Conservation (phyloP, 2,329 filamentous ascomycete genomes). For the Paecilomyces sp. region DNA sequence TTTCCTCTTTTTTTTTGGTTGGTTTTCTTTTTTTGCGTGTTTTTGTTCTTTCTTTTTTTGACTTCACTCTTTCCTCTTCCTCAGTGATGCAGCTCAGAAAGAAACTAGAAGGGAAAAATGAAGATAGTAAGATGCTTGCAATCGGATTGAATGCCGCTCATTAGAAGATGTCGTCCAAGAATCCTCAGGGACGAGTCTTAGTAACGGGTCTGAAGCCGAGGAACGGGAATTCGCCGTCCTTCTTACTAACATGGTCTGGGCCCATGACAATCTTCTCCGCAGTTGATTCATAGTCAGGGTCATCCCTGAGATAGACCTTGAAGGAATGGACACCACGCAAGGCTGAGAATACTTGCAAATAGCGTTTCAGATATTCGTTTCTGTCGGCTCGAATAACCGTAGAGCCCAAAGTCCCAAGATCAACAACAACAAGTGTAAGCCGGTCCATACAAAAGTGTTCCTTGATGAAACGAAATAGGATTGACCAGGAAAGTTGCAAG, state of each 20-base stretch:
- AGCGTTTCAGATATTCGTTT: conserved; percentile 11
- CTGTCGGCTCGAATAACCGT: background rate
- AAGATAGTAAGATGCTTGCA: background rate
- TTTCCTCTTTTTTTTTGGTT: no score
- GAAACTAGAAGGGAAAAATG: background rate
- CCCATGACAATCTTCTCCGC: conserved; percentile 12
- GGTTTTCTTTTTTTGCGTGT: no score
- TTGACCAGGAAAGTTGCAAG: conserved; percentile 12
- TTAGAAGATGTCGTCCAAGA: background rate
- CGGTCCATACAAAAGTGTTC: conserved; percentile 16
- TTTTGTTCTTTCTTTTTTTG: no score
- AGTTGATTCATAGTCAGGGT: conserved; percentile 11
- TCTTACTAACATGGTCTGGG: background rate
- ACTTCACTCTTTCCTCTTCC: no score
- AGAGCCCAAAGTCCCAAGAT: conserved; percentile 7
- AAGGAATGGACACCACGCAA: conserved; percentile 12
- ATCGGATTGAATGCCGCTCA: background rate
- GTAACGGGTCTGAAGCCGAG: background rate
- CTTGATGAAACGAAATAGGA: conserved; percentile 20
- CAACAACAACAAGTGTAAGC: conserved; percentile 14
- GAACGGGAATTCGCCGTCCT: background rate
- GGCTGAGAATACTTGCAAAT: conserved; percentile 12
- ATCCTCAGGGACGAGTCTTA: background rate
- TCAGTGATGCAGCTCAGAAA: background rate
- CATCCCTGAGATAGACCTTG: conserved; percentile 12